These are phyloP conservation scores for Phytophthora tentaculata DNA, from an alignment of 352 stramenopile species.

Conservation along the genomic window DNA sequence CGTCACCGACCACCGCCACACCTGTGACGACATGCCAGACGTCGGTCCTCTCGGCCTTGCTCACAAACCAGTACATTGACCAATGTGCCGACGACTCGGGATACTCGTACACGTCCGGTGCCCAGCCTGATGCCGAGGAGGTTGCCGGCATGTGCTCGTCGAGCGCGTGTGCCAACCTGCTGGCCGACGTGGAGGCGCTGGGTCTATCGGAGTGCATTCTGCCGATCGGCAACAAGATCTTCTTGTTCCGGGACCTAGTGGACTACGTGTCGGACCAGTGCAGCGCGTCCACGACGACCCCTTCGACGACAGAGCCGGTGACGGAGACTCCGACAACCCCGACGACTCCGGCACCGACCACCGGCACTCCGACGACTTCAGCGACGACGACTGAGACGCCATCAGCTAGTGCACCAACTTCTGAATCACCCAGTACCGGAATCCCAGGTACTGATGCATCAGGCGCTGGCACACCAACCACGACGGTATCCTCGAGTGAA, in stretches of 20 bases:
- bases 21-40: conserved; percentile 23
- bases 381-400: too few relatives aligned
- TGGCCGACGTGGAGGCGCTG: conserved; percentile 30
- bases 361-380: too few relatives aligned
- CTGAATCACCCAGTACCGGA: background rate
- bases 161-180: conserved; percentile 20
- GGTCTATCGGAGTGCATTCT: conserved; percentile 30
- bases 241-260: conserved; percentile 29
- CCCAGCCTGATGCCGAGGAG: conserved; percentile 20
- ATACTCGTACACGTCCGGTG: conserved; percentile 31
- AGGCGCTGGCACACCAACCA: conserved; percentile 4
- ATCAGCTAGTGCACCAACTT: background rate
- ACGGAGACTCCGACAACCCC: too few relatives aligned
- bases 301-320: background rate
- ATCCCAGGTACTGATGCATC: background rate
- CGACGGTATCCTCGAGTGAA: too few relatives aligned
- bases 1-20: conserved; percentile 17
- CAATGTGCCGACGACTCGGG: conserved; percentile 29
- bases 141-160: conserved; percentile 29
- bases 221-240: conserved; percentile 35
- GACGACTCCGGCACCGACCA: too few relatives aligned
- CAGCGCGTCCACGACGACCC: conserved; percentile 3
- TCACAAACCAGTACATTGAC: conserved; percentile 27
- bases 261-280: conserved; percentile 30
- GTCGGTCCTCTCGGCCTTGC: conserved; percentile 10